Conservation (phyloP, 257 asterid species). For the Gentiana dahurica region DNA sequence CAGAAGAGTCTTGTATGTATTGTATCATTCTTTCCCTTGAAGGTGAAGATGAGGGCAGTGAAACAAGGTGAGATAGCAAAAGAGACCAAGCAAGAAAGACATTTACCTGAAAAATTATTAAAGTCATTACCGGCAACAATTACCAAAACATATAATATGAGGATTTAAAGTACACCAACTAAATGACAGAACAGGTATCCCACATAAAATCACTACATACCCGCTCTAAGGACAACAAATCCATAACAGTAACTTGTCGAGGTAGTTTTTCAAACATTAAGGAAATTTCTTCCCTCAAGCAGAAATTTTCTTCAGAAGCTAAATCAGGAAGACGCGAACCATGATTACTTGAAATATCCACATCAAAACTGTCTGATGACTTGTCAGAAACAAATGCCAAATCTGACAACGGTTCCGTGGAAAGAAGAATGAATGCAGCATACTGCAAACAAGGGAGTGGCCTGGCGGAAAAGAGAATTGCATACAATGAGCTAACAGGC, state of each 20-base stretch:
- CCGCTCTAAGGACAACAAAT: slow-evolving; percentile 60
- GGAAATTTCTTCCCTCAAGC: slow-evolving; percentile 67
- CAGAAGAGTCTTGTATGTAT: slow-evolving; percentile 64
- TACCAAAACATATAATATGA: background rate
- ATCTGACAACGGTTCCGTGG: slow-evolving; percentile 53
- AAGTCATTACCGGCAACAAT: slow-evolving; percentile 10
- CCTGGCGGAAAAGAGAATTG: slow-evolving; percentile 61
- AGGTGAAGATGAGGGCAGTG: slow-evolving; percentile 77
- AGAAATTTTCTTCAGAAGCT: slow-evolving; percentile 46
- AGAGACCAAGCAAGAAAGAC: slow-evolving; percentile 80
- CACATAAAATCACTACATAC: slow-evolving; percentile 27
- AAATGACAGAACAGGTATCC: too few relatives aligned
- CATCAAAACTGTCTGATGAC: slow-evolving; percentile 19
- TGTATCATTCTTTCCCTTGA: slow-evolving; percentile 73
- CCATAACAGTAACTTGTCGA: slow-evolving; percentile 52
- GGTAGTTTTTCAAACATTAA: slow-evolving; percentile 50
- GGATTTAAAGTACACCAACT: background rate
- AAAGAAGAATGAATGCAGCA: slow-evolving; percentile 80
- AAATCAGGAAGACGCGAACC: slow-evolving; percentile 28
- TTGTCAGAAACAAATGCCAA: slow-evolving; percentile 38
- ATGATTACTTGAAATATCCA: slow-evolving; percentile 32
- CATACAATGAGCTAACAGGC: slow-evolving; percentile 68
- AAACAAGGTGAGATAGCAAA: slow-evolving; percentile 59
- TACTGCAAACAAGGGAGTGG: slow-evolving; percentile 72
- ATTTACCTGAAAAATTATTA: slow-evolving; percentile 47